phyloP scores from a whole-genome alignment of 805 yeast genomes.

The Ogataea pini region DNA sequence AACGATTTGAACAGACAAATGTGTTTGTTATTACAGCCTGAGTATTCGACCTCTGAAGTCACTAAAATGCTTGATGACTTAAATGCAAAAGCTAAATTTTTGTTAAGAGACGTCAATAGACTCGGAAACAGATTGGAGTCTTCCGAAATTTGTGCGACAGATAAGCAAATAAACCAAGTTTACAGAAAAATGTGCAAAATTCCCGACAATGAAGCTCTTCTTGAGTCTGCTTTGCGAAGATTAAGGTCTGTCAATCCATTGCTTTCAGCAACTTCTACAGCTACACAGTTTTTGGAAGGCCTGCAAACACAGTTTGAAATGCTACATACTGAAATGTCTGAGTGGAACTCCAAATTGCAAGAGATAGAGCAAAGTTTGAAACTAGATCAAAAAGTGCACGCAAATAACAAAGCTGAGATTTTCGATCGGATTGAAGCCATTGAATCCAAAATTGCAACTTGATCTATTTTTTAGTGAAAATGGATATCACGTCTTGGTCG shows the following conservation, averaged over 20 bases:
- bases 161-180: constrained; percentile 21
- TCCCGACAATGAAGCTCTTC: constrained; percentile 21
- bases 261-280: constrained; percentile 8
- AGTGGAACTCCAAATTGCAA: constrained; percentile 28
- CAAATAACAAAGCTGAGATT: constrained; percentile 16
- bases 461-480: constrained; percentile 68
- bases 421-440: constrained; percentile 15
- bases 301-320: constrained; percentile 19
- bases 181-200: constrained; percentile 22
- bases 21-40: constrained; percentile 23
- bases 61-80: constrained; percentile 17
- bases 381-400: constrained; percentile 12
- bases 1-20: constrained; percentile 30
- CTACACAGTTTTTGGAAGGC: constrained; percentile 16
- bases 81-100: constrained; percentile 10
- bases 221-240: constrained; percentile 21
- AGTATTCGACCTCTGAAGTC: constrained; percentile 17
- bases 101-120: constrained; percentile 12
- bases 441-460: constrained; percentile 8
- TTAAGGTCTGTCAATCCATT: constrained; percentile 24
- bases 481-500: constrained; percentile 93
- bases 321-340: constrained; percentile 19
- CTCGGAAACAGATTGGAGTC: constrained; percentile 8
- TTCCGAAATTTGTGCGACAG: constrained; percentile 16
- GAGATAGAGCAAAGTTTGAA: constrained; percentile 20